These are phyloP conservation scores for Lasiodiplodia theobromae DNA, from an alignment of 2,329 filamentous ascomycete genomes.

Conservation along the genomic window DNA sequence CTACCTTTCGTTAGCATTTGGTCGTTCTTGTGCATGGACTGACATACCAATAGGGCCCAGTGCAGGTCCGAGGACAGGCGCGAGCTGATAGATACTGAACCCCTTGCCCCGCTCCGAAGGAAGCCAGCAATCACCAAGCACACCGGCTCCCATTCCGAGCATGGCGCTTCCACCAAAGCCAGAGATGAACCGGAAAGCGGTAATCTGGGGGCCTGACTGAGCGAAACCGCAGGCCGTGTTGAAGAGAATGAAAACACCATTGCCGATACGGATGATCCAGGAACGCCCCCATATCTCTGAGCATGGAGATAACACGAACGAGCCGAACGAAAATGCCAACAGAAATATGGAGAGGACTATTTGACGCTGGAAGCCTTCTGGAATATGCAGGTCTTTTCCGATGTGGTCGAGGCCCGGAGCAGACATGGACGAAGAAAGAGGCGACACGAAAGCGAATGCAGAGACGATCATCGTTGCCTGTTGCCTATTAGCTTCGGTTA, in stretches of 20 bases:
- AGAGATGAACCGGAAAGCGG: constrained; percentile 47
- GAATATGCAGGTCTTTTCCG: constrained; percentile 45
- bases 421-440: constrained; percentile 50
- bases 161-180: constrained; percentile 49
- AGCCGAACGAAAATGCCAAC: constrained; percentile 49
- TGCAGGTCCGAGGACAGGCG: constrained; percentile 70
- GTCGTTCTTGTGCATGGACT: not conserved
- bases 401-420: constrained; percentile 45
- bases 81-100: constrained; percentile 68
- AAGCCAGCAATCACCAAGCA: constrained; percentile 63
- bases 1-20: constrained; percentile 44
- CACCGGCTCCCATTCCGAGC: constrained; percentile 38
- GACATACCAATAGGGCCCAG: constrained; percentile 65
- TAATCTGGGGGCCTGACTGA: constrained; percentile 42
- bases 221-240: constrained; percentile 51
- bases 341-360: constrained; percentile 50
- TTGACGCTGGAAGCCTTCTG: constrained; percentile 34
- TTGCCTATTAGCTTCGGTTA: not conserved
- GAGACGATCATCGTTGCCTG: constrained; percentile 53
- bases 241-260: constrained; percentile 45
- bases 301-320: constrained; percentile 47
- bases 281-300: constrained; percentile 47
- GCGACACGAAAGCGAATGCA: constrained; percentile 49
- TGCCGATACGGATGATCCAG: constrained; percentile 45
- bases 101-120: constrained; percentile 69